Evolutionary conservation across 2,329 filamentous ascomycete genomes (phyloP), one percentile per base, ranked within the genome.

Genomic region (Paracamarosporium sp.): DNA sequence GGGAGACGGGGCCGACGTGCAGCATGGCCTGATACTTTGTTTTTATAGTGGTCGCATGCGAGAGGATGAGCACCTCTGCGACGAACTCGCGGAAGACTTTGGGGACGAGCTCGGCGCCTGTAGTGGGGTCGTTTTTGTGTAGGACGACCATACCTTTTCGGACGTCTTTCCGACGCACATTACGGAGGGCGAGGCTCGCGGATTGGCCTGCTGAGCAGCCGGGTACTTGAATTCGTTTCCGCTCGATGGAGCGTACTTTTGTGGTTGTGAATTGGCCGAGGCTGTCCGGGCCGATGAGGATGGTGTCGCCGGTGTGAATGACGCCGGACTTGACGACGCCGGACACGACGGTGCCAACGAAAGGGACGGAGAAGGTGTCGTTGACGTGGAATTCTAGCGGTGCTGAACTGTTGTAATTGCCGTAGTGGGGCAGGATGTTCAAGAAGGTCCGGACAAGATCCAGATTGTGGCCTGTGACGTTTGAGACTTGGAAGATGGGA

Each of bases 81-180:
- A 81, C 76, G 59, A 84, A 84, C 55, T 83, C 81, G 55, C 81
- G 78, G 67, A 81, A 79, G 5, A 83, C 81, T 59, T 81, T 81
- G 0, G 89, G 86, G 61, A 72, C 72, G 1, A 68, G 67, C 56
- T 78, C 51, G 22, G 65, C 43, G 25, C 72, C 72, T 4, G 72
- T 72, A 1, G 74, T 61, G 9, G 75, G 72, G 65, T 80, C 72
- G 63, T 90, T 84, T 52, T 87, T 88, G 43, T 93, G 91, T 28
- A 99, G 81, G 4, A 98, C 92, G 1, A 99, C 95, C 93, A 98
- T 98, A 28, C 95, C 95, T 81, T 99, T 99, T 12, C 95, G 86
- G 0, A 99, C 94, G 65, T 98, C 94, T 76, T 94, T 96, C 40
- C 94, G 84, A 47, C 93, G 88, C 2, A 98, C 85, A 61, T 93